Base-by-base conservation (phyloP, 1,284 basidiomycete species). In the Cystobasidium slooffiae region DNA sequence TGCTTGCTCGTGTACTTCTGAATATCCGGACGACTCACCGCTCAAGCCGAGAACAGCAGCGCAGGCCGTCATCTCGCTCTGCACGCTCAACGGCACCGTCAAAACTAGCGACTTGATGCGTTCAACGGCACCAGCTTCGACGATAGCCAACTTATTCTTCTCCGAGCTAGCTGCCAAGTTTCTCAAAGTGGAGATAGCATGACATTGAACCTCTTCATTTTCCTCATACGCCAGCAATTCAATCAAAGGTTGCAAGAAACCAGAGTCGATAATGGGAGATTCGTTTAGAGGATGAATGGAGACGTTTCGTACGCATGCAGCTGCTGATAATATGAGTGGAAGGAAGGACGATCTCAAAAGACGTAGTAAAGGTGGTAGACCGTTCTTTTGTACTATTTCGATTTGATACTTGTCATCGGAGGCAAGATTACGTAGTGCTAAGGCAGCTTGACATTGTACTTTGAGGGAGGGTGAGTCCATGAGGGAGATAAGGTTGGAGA, bases 21-120 rank as follows among this genome's bases (percentile, higher is more conserved):
- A 8, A n/a, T 10, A 5, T 49, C 12, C n/a, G 31, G 18, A 55
- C 39, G 9, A 80, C 84, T 78, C 74, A 94, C 93, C 94, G 79
- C 93, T 95, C 76, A 97, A 82, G 6, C 94, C 94, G 76, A 97
- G 84, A 16, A 97, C 94, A 20, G 97, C 97, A 24, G 97, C 92
- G 80, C 96, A 99, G 6, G 97, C 97, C 31, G 97, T 99, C 97
- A 99, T 99, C 84, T 99, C 97, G 82, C 93, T 96, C 84, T 99
- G 97, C 10, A 99, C 97, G 77, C 92, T 92, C 84, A 97, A 89
- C 0, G 97, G 95, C 0, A 98, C 96, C 80, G 92, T 91, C 49
- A 99, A 85, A 2, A 99, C 94, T 18, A 99, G 86, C 80, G 98
- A 94, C 85, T 97, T 97, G 84, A 99, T 99, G 68, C 93, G 90